Evolutionary conservation across 2,329 filamentous ascomycete species (phyloP), one percentile per base, ranked within the genome.

Genomic region (Talaromyces piceae): DNA sequence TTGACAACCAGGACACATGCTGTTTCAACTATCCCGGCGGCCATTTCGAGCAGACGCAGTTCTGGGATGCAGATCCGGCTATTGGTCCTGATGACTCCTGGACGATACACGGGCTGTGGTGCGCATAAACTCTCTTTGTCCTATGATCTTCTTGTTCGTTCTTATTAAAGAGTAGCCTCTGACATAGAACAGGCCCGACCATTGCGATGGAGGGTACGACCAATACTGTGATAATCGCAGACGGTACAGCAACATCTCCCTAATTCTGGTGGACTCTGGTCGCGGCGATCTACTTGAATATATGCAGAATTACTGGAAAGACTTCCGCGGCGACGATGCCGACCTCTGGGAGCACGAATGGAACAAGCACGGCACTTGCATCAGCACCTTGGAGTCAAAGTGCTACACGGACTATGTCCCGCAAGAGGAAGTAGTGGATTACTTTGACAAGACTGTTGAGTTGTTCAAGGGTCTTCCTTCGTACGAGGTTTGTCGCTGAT

Each of bases 1-100:
- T 81, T 3, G 67, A 69, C 6, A 76, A 80, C n/a, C 65, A 75
- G 47, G 75, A 89, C 61, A 78, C 82, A 5, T 90, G 87, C 72
- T 90, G 87, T 69, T 86, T 88, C 72, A 86, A 86, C 61, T 75
- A 80, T 20, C 86, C 86, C 0, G 82, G 84, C 3, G 87, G 87
- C 6, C 79, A 87, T 55, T 70, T 90, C 41, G 75, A 89, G 4
- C 80, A 82, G 66, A 89, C 87, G 2, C 86, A 90, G 60, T 89
- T 90, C 69, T 90, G 86, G 86, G 86, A 90, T 61, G 78, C 81
- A 0, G 64, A 77, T 52, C 84, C 84, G 1, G 71, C 77, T 1
- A 78, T 81, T 3, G 85, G 87, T 0, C 85, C 86, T 2, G 68
- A 67, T 46, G 78, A 88, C 62, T 83, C 80, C 5, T 91, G 86